Base-by-base conservation (phyloP, 1,284 basidiomycete genomes). In the Leccinum fallax region DNA sequence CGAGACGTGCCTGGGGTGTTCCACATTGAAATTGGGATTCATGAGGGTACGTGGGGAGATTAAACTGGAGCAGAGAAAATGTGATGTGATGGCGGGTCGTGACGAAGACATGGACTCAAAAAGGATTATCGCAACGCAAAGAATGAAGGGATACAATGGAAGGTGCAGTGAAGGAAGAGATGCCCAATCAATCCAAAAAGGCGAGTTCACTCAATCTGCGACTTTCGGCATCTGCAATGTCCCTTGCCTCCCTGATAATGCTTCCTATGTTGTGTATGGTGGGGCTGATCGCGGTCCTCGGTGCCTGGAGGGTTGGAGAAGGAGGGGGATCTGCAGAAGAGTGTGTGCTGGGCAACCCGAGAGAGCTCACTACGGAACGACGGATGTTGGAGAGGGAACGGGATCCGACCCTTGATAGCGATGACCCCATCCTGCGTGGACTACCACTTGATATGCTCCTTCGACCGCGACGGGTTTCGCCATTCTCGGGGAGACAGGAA, bases 121-220 rank as follows among this genome's bases (percentile, higher is more conserved):
- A 49, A 51, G 57, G 58, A 57, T 51, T 26, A 24, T 51, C 21
- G 24, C n/a, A 13, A 4, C 11, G 19, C 60, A 21, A 54, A 38
- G 54, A 54, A 53, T 8, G 26, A 30, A 53, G 19, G 19, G 30
- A 34, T 28, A 15, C 1, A 16, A 53, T 16, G 21, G 16, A 55
- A 54, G 48, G 30, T 11, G 57, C 28, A 15, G 9, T 34, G 24
- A 60, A n/a, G 2, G 24, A 53, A 40, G 32, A 24, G 55, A 62
- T 36, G 58, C 32, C 24, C 52, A 26, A 60, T 78, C 67, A 85
- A 63, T 80, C 79, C 67, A 90, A 74, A 71, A 90, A 90, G 61
- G 87, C 87, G 69, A 89, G 73, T 77, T 90, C 89, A 60, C 85
- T 85, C 77, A 90, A 76, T 71, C 87, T 76, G 71, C 88, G 76